phyloP scores from a whole-genome alignment of 768 basidiomycete species.

The Termitomyces sp. region DNA sequence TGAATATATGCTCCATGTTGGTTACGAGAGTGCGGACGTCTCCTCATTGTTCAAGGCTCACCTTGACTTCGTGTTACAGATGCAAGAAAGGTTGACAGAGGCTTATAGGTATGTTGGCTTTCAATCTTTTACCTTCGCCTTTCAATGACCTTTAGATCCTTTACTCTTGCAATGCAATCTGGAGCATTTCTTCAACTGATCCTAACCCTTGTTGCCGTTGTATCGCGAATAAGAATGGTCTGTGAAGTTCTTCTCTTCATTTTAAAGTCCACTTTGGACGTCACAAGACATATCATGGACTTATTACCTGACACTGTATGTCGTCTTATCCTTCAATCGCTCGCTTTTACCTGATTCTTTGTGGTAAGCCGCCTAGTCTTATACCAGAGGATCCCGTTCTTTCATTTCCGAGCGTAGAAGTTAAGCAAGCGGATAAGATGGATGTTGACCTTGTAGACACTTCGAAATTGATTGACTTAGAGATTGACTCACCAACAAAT shows the following conservation, averaged over 20 bases:
- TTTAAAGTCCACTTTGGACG: constrained; percentile 21
- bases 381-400: background rate
- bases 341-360: background rate
- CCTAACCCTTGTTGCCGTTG: constrained; percentile 55
- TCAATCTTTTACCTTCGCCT: background rate
- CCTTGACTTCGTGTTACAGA: constrained; percentile 5
- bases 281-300: constrained; percentile 21
- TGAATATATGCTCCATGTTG: constrained; percentile 30
- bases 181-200: constrained; percentile 70
- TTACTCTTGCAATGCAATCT: constrained; percentile 59
- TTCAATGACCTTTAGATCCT: constrained; percentile 37
- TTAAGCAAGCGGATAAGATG: background rate
- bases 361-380: background rate
- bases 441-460: background rate
- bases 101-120: constrained; percentile 41
- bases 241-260: constrained; percentile 36
- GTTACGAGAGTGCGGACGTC: constrained; percentile 36
- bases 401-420: background rate
- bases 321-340: background rate
- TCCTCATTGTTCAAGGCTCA: background rate
- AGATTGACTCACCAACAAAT: background rate
- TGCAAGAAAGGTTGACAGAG: constrained; percentile 17
- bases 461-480: background rate
- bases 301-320: constrained; percentile 26
- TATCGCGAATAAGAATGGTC: constrained; percentile 49